Base-by-base conservation (phyloP, 129 eudicot genomes). In the Erigeron canadensis region DNA sequence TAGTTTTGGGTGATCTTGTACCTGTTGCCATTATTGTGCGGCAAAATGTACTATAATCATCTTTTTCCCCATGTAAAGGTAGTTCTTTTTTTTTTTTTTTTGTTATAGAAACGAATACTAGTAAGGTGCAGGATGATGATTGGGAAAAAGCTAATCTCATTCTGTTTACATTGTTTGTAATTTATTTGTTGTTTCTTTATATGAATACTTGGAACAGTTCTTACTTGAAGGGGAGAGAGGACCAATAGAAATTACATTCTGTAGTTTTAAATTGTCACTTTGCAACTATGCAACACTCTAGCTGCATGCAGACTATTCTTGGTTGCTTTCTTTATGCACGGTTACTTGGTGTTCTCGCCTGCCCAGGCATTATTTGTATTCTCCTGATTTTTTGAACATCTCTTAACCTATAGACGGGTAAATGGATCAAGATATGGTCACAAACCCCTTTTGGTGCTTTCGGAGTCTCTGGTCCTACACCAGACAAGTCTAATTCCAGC, bases 41-140 rank as follows among this genome's bases (percentile, higher is more conserved):
- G 10, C 64, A 58, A 23, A 58, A 58, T 58, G 64, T 58, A 58
- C 41, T 58, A 22, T 23, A 58, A n/a, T 58, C 28, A 57, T 19
- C 23, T 56, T 57, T 57, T 57, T 21, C 6, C 34, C 34, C 3
- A 10, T 48, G 4, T 13, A 48, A 50, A 18, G 5, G 56, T 50
- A 12, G 17, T 50, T n/a, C 13, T 50, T 50, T 28, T 28, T 1
- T 28, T 28, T 1, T 50, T n/a, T 50, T 50, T 50, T 28, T 28
- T 1, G 1, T 28, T 1, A 28, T 28, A 28, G 34, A 28, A 28
- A 28, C 34, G 56, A 12, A 50, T 50, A 18, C 17, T n/a, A 15
- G 16, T 50, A 18, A 50, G 17, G 56, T 18, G 17, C 17, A 12
- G 7, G 56, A 50, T 50, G 56, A 50, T 15, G 56, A 6, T 50